Evolutionary conservation across 257 asterid species (phyloP), one percentile per base, ranked within the genome.

Genomic region (Verbena officinalis): DNA sequence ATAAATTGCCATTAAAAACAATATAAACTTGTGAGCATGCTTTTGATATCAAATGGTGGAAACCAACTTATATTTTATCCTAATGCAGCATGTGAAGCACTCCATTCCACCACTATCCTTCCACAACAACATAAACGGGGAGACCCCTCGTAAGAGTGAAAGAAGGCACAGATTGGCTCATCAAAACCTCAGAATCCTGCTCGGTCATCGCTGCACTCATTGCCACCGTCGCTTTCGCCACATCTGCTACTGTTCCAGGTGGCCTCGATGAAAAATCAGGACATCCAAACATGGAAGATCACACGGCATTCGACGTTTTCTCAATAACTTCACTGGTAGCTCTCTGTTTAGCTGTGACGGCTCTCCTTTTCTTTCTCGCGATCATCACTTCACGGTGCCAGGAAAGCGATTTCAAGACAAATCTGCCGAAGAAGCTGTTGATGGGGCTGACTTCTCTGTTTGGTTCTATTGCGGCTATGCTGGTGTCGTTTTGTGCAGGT

Each of bases 161-260:
- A 44, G 68, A 67, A 1, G 89, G 89, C n/a, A 68, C 63, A 20
- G 40, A 71, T 0, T 87, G 95, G 95, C 74, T 87, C 17, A 65
- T 64, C 39, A 84, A 79, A 54, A 87, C 95, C 31, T 79, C 95
- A 1, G 83, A 87, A 42, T 87, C 95, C 2, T 87, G 89, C 81
- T 87, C 90, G 0, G 67, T 84, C 2, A 42, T 82, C 1, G 92
- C 88, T 1, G 87, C 92, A 7, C 89, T 87, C 38, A 77, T 84
- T 24, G 95, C 95, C 48, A 66, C 83, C 3, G 88, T 81, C 7
- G 88, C 91, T 13, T 86, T 83, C 17, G 85, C 91, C 21, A 80
- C 90, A 6, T 62, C 90, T 0, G 56, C 89, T 58, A 56, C 92
- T 0, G 74, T 87, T 27, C 92, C 92, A 1, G 92, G 95, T 0